Conservation (phyloP, 2,329 filamentous ascomycete species). For the Aspergillus ustus region DNA sequence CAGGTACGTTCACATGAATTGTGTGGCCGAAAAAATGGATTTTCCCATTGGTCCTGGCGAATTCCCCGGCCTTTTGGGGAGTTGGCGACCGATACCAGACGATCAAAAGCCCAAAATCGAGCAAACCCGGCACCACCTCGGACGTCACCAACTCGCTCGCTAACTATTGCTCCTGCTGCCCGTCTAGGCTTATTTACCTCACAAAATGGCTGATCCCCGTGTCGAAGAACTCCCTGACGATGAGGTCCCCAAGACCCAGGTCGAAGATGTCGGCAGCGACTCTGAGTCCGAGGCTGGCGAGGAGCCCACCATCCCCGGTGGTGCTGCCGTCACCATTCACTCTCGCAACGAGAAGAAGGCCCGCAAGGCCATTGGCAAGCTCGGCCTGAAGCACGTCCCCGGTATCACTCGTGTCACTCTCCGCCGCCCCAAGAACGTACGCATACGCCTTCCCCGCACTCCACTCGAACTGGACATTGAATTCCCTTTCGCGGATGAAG, state of each 20-base stretch:
- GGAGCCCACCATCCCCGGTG: slow-evolving; percentile 74
- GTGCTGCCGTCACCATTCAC: slow-evolving; percentile 88
- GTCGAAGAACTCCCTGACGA: slow-evolving; percentile 95
- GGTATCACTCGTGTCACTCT: slow-evolving; percentile 98
- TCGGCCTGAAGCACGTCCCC: slow-evolving; percentile 92
- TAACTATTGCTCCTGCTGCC: slow-evolving; percentile 23
- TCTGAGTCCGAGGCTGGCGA: slow-evolving; percentile 58
- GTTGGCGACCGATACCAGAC: slow-evolving; percentile 27
- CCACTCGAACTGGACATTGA: slow-evolving; percentile 16
- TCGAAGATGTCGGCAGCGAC: slow-evolving; percentile 66
- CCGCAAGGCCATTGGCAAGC: slow-evolving; percentile 98
- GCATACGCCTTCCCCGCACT: slow-evolving; percentile 41
- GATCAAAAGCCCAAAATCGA: slow-evolving; percentile 24
- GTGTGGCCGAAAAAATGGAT: slow-evolving; percentile 26
- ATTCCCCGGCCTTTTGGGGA: slow-evolving; percentile 28
- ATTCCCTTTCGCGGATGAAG: not conserved
- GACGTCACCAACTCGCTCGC: slow-evolving; percentile 22
- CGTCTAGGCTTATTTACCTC: slow-evolving; percentile 29
- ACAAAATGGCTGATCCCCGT: slow-evolving; percentile 92
- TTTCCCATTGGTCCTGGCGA: slow-evolving; percentile 27
- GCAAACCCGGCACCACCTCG: slow-evolving; percentile 15
- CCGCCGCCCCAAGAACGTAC: slow-evolving; percentile 97
- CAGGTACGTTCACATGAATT: slow-evolving; percentile 40
- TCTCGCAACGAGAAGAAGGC: slow-evolving; percentile 99
- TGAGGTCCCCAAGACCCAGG: slow-evolving; percentile 81